A percentile compares a stretch with the other conserved stretches of the same genome.
Evolutionary conservation across 352 stramenopile species (phyloP).

Genomic region (Aphanomyces cochlioides): DNA sequence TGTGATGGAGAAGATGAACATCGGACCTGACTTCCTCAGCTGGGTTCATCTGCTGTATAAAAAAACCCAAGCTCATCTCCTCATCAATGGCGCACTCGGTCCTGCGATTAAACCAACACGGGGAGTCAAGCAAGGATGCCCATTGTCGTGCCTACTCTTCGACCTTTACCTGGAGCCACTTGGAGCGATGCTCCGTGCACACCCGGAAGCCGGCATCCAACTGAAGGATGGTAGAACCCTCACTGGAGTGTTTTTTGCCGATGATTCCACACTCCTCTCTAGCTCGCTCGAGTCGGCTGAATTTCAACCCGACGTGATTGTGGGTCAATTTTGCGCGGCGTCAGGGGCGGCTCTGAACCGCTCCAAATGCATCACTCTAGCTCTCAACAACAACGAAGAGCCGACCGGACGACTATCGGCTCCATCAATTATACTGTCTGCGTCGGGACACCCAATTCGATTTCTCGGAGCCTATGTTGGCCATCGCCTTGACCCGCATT

Average conservation of each 20-base stretch:
- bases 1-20: conserved; percentile 31
- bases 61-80: conserved; percentile 15
- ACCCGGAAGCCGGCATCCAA: conserved; percentile 10
- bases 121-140: conserved; percentile 30
- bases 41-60: conserved; percentile 34
- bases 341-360: conserved; percentile 33
- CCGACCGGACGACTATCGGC: no score
- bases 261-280: conserved; percentile 32
- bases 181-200: conserved; percentile 15
- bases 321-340: conserved; percentile 33
- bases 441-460: neutral
- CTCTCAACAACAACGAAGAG: conserved; percentile 19
- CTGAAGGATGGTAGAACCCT: neutral
- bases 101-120: conserved; percentile 28
- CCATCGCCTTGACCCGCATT: neutral
- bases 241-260: conserved; percentile 32
- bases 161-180: conserved; percentile 24
- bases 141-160: conserved; percentile 32
- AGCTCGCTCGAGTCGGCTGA: neutral
- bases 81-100: conserved; percentile 23
- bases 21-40: conserved; percentile 29
- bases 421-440: no score
- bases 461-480: neutral
- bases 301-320: conserved; percentile 24
- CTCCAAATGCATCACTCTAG: conserved; percentile 26